Evolutionary conservation across 345 rosid genomes (phyloP), one percentile per base, ranked within the genome.

Genomic region (Stellera chamaejasme): DNA sequence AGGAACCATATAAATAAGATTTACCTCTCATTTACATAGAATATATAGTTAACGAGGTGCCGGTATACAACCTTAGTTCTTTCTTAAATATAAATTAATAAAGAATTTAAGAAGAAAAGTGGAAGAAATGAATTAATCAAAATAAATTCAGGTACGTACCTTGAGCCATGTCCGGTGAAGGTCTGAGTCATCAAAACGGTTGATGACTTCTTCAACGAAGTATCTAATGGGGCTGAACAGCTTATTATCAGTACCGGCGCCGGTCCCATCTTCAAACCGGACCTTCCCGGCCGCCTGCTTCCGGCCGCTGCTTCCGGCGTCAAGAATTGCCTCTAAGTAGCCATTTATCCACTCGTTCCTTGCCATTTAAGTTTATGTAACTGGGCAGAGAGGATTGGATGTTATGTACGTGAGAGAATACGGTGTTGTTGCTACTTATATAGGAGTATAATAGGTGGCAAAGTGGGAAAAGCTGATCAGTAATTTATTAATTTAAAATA

Each of bases 271-370:
- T 15, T 59, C 69, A 11, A 51, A 1, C 50, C n/a, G 39, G 9
- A 13, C 16, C 43, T 10, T 42, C 50, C 64, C 69, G 77, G 73
- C 77, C 0, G 59, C 77, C 27, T 68, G 61, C 81, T 77, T 75
- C 64, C 60, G 70, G 62, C 77, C 77, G 41, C 76, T 66, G 39
- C 75, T 77, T 61, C 96, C 96, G 60, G 64, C 94, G 47, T 85
- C 96, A 52, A 88, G 73, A 32, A 88, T 88, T 11, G 96, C 96
- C 69, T 88, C 94, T 65, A 85, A 77, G 66, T 88, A 88, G 46
- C 96, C 85, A 56, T 88, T 85, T 62, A 88, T 85, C 96, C 96
- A 85, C 43, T 88, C 96, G 63, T 88, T 88, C 69, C 88, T 66
- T 11, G 96, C 96, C 91, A 84, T 84, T 68, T 4, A 32, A 32